Evolutionary conservation across 495 filamentous ascomycete genomes (phyloP).

Genomic region (Cercophora scortea): DNA sequence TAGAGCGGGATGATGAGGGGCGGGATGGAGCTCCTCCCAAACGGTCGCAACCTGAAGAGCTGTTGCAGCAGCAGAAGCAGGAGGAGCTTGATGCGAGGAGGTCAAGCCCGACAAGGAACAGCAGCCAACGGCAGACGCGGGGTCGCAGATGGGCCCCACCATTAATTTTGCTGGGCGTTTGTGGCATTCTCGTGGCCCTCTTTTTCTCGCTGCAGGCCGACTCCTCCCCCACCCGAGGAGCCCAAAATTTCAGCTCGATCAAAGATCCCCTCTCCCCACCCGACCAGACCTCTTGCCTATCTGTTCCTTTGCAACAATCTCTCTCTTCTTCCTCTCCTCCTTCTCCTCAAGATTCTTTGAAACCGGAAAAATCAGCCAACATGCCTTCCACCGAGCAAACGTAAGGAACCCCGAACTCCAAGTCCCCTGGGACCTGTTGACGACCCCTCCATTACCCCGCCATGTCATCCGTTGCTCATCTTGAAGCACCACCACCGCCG

Average conservation of each 20-base stretch:
- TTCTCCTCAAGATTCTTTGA: constrained; percentile 21
- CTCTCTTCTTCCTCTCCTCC: constrained; percentile 20
- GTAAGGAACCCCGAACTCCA: constrained; percentile 46
- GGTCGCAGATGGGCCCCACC: constrained; percentile 1
- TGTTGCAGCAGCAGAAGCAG: not conserved
- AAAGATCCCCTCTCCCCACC: constrained; percentile 2
- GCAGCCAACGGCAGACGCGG: constrained; percentile 5
- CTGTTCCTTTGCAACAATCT: not conserved
- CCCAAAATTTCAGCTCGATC: constrained; percentile 2
- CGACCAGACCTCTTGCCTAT: constrained; percentile 11
- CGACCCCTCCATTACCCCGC: constrained; percentile 24
- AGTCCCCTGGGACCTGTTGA: constrained; percentile 3
- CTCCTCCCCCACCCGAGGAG: constrained; percentile 6
- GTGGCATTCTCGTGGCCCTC: constrained; percentile 12
- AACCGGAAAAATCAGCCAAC: constrained; percentile 41
- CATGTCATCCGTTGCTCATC: constrained; percentile 8
- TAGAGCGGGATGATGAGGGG: too few relatives aligned
- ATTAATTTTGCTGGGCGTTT: constrained; percentile 5
- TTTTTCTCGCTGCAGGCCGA: constrained; percentile 14
- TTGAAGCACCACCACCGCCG: not conserved
- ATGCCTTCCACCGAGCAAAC: constrained; percentile 86
- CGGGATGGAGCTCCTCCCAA: not conserved
- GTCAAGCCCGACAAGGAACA: not conserved
- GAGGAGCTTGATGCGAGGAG: not conserved
- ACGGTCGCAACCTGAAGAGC: not conserved